These are phyloP conservation scores for Annulohypoxylon moriforme DNA, from an alignment of 495 filamentous ascomycete species.

Conservation along the genomic window DNA sequence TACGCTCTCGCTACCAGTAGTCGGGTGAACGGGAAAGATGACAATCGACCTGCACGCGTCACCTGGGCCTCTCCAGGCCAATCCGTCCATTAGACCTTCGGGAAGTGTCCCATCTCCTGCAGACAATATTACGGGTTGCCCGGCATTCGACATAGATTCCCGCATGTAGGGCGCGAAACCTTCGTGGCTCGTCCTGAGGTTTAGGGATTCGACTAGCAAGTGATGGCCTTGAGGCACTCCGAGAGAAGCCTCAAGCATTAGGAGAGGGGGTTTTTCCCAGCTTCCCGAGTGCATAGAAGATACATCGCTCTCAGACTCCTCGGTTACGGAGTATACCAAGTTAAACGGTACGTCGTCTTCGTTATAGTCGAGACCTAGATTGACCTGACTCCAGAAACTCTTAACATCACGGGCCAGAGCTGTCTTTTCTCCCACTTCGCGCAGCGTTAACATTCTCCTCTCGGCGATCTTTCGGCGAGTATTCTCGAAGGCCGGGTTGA, in stretches of 20 bases:
- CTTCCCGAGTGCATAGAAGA: constrained; percentile 72
- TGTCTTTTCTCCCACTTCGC: constrained; percentile 76
- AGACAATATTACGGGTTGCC: constrained; percentile 68
- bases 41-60: constrained; percentile 73
- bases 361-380: constrained; percentile 69
- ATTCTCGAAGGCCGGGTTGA: constrained; percentile 77
- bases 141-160: constrained; percentile 69
- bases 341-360: constrained; percentile 72
- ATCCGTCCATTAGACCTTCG: constrained; percentile 65
- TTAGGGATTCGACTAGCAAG: constrained; percentile 63
- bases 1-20: constrained; percentile 68
- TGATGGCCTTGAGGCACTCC: constrained; percentile 71
- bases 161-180: constrained; percentile 74
- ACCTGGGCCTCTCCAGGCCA: constrained; percentile 72
- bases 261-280: constrained; percentile 62
- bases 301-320: constrained; percentile 69
- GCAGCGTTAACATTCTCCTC: constrained; percentile 72
- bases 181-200: constrained; percentile 69
- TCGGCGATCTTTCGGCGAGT: constrained; percentile 72
- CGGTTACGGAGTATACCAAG: constrained; percentile 70
- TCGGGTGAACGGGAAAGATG: constrained; percentile 76
- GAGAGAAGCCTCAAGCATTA: constrained; percentile 69
- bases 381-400: constrained; percentile 69
- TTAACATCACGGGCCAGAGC: constrained; percentile 73
- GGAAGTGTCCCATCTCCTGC: constrained; percentile 69